Percentiles rank a stretch among this genome's conserved stretches.
These are phyloP conservation scores for Nannochloropsis gaditana DNA, from an alignment of 108 stramenopile species.

Conservation along the genomic window DNA sequence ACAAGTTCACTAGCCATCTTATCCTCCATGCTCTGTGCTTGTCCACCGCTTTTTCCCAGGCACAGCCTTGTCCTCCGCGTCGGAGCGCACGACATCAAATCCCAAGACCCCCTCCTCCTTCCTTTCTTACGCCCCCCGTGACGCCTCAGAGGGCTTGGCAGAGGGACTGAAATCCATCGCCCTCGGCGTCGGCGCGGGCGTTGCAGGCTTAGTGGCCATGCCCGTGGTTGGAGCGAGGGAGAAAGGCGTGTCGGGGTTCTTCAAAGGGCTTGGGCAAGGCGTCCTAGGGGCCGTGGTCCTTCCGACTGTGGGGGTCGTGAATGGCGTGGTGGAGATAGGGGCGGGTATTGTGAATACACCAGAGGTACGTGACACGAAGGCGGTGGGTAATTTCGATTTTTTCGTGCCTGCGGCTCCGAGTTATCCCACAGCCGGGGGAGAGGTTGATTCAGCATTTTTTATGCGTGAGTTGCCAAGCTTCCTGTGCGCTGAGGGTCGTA, in stretches of 20 bases:
- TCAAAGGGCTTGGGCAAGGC: constrained; percentile 36
- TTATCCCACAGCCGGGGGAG: too few species aligned
- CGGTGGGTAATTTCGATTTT: background rate
- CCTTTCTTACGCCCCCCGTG: constrained; percentile 24
- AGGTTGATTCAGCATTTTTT: too few species aligned
- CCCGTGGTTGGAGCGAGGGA: constrained; percentile 32
- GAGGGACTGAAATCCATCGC: constrained; percentile 28
- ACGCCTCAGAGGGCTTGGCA: constrained; percentile 24
- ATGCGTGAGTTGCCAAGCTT: too few species aligned
- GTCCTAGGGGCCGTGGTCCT: constrained; percentile 40
- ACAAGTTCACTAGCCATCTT: too few species aligned
- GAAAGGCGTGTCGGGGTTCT: constrained; percentile 25
- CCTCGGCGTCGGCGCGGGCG: constrained; percentile 26
- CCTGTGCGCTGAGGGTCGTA: background rate
- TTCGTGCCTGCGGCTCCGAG: too few species aligned
- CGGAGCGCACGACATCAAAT: background rate
- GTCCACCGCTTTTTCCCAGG: background rate
- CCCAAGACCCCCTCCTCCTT: background rate
- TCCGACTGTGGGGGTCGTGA: constrained; percentile 29
- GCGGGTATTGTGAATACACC: constrained; percentile 34
- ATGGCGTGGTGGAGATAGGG: constrained; percentile 35
- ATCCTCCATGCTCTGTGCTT: too few species aligned
- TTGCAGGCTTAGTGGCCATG: constrained; percentile 28
- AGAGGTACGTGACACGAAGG: background rate
- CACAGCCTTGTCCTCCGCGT: background rate